Conservation (phyloP, 75 land plant species). For the Selaginella tamariscina region DNA sequence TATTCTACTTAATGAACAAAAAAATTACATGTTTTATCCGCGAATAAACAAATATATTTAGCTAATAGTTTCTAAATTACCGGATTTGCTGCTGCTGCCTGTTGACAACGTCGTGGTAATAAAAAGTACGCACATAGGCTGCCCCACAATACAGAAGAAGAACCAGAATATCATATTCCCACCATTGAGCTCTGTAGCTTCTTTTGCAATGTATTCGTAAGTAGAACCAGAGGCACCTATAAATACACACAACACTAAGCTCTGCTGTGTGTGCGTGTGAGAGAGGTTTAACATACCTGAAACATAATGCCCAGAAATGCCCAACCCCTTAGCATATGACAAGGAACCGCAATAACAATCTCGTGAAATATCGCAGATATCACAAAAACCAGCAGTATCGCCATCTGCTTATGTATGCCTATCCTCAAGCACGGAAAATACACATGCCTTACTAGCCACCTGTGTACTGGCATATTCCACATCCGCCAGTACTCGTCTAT, state of each 20-base stretch:
- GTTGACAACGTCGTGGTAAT: conserved; percentile 89
- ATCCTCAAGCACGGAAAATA: conserved; percentile 74
- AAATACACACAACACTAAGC: conserved; percentile 7
- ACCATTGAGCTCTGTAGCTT: conserved; percentile 80
- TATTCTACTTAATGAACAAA: no score
- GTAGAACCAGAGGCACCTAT: conserved; percentile 74
- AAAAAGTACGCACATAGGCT: conserved; percentile 87
- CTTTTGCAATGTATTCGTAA: conserved; percentile 64
- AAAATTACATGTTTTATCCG: no score
- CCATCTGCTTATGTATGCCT: conserved; percentile 39
- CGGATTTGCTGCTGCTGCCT: conserved; percentile 4
- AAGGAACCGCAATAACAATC: conserved; percentile 80
- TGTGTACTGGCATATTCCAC: conserved; percentile 99
- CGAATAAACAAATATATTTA: no score
- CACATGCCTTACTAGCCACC: conserved; percentile 95
- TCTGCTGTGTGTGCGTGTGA: neutral
- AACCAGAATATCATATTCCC: conserved; percentile 95
- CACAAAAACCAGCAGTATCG: conserved; percentile 55
- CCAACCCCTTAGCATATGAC: conserved; percentile 84
- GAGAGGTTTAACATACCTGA: conserved; percentile 40
- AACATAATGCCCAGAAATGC: conserved; percentile 89
- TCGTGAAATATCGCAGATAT: conserved; percentile 88
- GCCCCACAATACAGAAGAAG: conserved; percentile 90
- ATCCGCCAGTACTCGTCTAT: conserved; percentile 97
- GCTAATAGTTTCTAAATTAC: no score